phyloP scores from a whole-genome alignment of 352 stramenopile species.

The Blastocystis sp. region DNA sequence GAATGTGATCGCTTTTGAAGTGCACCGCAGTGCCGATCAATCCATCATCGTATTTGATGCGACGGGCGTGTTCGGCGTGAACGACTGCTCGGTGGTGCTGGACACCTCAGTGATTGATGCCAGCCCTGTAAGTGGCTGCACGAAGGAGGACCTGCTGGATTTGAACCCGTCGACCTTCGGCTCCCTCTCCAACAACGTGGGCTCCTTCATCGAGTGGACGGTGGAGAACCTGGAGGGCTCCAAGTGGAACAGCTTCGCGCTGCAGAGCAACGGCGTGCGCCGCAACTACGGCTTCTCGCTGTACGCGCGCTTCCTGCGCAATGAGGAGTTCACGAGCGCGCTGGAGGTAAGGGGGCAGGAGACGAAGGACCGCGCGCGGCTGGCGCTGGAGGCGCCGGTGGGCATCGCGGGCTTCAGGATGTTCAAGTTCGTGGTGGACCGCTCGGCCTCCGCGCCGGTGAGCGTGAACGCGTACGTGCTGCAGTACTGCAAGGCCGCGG shows the following conservation, averaged over 20 bases:
- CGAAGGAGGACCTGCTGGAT: slow-evolving; percentile 7
- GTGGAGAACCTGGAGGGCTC: slow-evolving; percentile 7
- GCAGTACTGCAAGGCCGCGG: neutral
- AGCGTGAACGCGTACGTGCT: slow-evolving; percentile 25
- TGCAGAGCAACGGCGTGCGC: neutral
- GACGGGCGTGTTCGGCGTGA: slow-evolving; percentile 25
- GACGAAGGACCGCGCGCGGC: neutral
- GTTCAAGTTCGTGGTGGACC: slow-evolving; percentile 18
- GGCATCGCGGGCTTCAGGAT: neutral
- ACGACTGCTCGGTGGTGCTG: slow-evolving; percentile 21
- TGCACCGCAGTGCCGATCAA: neutral
- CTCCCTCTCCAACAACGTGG: neutral
- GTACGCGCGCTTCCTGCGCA: neutral
- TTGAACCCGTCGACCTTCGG: neutral
- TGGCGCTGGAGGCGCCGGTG: neutral
- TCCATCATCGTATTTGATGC: neutral
- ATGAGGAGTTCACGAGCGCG: slow-evolving; percentile 3
- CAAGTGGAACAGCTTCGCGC: neutral
- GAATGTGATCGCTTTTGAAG: slow-evolving; percentile 43
- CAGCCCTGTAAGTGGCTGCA: neutral
- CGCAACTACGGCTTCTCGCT: neutral
- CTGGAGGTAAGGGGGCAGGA: neutral
- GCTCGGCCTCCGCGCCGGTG: neutral
- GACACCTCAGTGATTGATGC: no score
- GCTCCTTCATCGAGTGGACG: neutral